Base-by-base conservation (phyloP, 192 early-diverging fungal species). In the Phlyctochytrium arcticum region DNA sequence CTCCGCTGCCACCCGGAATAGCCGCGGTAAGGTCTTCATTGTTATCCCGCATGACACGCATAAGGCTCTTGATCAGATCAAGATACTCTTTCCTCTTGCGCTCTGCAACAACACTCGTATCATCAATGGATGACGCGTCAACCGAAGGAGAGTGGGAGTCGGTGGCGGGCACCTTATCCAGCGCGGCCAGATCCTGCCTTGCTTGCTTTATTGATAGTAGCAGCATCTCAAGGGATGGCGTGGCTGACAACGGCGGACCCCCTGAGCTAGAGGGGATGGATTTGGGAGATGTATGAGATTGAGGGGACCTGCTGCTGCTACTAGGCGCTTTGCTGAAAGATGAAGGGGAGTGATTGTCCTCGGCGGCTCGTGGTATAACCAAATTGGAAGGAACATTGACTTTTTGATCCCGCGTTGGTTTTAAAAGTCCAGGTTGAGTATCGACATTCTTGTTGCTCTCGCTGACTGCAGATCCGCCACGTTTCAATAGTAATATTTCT, bases 31-130 rank as follows among this genome's bases (percentile, higher is more conserved):
- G n/a, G n/a, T n/a, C 34, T n/a, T 61, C 59, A 47, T 48, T 46
- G 12, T 61, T 46, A 27, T 42, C 44, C 27, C 59, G 59, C 59
- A 61, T 61, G 8, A 31, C 42, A 23, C 44, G 27, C n/a, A 61
- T 61, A 21, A 61, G 44, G 12, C 24, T 26, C 32, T 48, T 61
- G 44, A 61, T 46, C 19, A 48, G 6, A 23, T 46, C 59, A 10
- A 17, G 44, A 21, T 61, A 61, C 29, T 61, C 59, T 26, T 15
- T 50, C 17, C 59, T 44, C 39, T 44, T 44, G 0, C 39, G 15
- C 2, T 44, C 39, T 19, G 21, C 21, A 0, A 44, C 39, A 12
- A 12, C 21, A n/a, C n/a, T n/a, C n/a, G n/a, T n/a, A n/a, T n/a
- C n/a, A n/a, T n/a, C n/a, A n/a, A n/a, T n/a, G n/a, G n/a, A n/a